These are phyloP conservation scores for Kurtzmaniella quercitrusa DNA, from an alignment of 1,139 yeast species.

Conservation along the genomic window DNA sequence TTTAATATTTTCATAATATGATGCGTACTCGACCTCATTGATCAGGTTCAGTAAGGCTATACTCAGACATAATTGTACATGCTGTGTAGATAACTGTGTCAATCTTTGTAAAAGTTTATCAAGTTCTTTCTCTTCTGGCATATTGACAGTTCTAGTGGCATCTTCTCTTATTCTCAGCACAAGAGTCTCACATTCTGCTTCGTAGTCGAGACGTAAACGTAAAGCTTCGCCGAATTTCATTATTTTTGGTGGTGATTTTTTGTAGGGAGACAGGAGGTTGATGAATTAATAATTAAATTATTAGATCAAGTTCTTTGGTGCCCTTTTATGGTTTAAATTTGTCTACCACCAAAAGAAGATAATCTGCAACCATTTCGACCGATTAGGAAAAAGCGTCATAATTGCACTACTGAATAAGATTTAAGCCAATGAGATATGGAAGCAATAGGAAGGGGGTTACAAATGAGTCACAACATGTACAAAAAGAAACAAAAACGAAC, in stretches of 20 bases:
- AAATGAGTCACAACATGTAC: no score
- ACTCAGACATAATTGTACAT: slow-evolving; percentile 2
- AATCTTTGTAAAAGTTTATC: neutral
- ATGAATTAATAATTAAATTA: no score
- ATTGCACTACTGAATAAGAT: no score
- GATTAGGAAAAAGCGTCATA: neutral
- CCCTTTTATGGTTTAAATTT: no score
- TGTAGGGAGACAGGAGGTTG: no score
- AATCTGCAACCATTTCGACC: neutral
- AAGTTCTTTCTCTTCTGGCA: neutral
- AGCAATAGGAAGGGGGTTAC: no score
- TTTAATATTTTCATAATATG: neutral
- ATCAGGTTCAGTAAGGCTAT: neutral
- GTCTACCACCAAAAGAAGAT: neutral
- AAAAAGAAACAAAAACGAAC: no score
- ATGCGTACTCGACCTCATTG: neutral
- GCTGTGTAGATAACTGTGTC: neutral
- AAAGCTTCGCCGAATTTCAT: neutral
- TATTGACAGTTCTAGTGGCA: neutral
- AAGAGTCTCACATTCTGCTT: neutral
- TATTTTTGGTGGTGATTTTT: no score
- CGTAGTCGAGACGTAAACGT: neutral
- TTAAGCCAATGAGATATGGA: no score
- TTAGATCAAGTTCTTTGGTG: no score
- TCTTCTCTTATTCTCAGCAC: neutral